phyloP scores from a whole-genome alignment of 495 filamentous ascomycete genomes.

The Aspergillus incahuasiensis region DNA sequence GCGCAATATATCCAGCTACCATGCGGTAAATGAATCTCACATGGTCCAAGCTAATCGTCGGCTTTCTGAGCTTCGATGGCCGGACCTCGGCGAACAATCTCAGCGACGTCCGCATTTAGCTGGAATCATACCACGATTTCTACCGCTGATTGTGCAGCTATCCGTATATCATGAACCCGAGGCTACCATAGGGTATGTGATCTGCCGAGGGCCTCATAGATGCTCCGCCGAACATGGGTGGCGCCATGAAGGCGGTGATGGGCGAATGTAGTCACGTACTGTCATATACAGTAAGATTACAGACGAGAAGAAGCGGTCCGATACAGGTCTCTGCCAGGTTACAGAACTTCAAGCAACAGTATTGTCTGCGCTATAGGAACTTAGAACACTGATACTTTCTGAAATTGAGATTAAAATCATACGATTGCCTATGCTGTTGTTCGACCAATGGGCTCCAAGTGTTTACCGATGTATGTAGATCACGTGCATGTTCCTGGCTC shows the following conservation, averaged over 20 bases:
- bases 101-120: constrained; percentile 27
- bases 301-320: neutral
- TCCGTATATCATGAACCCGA: neutral
- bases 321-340: neutral
- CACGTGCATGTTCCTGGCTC: constrained; percentile 47
- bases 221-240: neutral
- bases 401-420: neutral
- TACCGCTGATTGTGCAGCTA: neutral
- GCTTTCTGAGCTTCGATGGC: constrained; percentile 36
- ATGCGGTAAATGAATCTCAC: constrained; percentile 21
- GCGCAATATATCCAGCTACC: neutral
- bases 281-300: neutral
- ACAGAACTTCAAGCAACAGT: neutral
- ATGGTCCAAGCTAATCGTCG: constrained; percentile 39
- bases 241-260: constrained; percentile 4
- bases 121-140: constrained; percentile 11
- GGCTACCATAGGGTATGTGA: neutral
- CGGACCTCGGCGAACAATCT: constrained; percentile 28
- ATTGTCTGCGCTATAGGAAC: too few species aligned
- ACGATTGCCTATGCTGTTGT: neutral
- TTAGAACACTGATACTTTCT: neutral
- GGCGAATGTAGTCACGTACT: neutral
- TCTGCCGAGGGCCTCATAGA: too few species aligned
- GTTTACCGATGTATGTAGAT: constrained; percentile 11
- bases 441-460: neutral